Percentiles rank a stretch among this genome's conserved stretches.
These are phyloP conservation scores for Cytidiella melzeri DNA, from an alignment of 768 basidiomycete species.

Conservation along the genomic window DNA sequence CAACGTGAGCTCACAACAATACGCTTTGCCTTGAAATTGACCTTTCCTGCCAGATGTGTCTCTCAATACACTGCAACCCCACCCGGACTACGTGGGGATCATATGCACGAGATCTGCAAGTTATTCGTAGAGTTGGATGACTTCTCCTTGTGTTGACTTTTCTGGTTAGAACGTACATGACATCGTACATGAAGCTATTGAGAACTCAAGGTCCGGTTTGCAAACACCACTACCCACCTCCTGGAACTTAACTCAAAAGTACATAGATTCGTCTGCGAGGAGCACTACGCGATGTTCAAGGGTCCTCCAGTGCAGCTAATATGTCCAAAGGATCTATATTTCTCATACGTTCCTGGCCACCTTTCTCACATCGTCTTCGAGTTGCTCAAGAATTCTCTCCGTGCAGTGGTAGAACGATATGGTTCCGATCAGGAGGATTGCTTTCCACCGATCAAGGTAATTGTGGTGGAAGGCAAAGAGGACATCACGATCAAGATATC, in stretches of 20 bases:
- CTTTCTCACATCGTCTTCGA: slow-evolving; percentile 97
- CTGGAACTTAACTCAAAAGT: neutral
- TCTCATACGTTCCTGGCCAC: slow-evolving; percentile 95
- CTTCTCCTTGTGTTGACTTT: neutral
- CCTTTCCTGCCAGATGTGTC: slow-evolving; percentile 67
- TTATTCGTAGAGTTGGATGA: slow-evolving; percentile 12
- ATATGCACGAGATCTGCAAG: slow-evolving; percentile 88
- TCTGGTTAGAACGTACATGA: slow-evolving; percentile 78
- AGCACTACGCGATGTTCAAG: slow-evolving; percentile 91
- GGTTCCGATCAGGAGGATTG: slow-evolving; percentile 72
- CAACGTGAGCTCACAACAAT: slow-evolving; percentile 52
- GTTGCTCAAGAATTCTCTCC: slow-evolving; percentile 93
- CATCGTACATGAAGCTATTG: slow-evolving; percentile 97
- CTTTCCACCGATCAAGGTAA: slow-evolving; percentile 90
- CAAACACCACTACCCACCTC: no score
- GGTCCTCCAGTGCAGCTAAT: slow-evolving; percentile 96
- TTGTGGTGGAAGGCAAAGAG: slow-evolving; percentile 95
- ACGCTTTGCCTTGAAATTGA: neutral
- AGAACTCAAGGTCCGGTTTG: slow-evolving; percentile 62
- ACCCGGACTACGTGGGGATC: slow-evolving; percentile 92
- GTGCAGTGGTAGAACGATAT: slow-evolving; percentile 91
- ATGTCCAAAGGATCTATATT: slow-evolving; percentile 79
- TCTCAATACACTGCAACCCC: slow-evolving; percentile 85
- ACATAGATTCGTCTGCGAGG: slow-evolving; percentile 77
- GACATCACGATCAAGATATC: slow-evolving; percentile 99